Base-by-base conservation (phyloP, 441 rosid genomes). In the Gossypium schwendimanii region DNA sequence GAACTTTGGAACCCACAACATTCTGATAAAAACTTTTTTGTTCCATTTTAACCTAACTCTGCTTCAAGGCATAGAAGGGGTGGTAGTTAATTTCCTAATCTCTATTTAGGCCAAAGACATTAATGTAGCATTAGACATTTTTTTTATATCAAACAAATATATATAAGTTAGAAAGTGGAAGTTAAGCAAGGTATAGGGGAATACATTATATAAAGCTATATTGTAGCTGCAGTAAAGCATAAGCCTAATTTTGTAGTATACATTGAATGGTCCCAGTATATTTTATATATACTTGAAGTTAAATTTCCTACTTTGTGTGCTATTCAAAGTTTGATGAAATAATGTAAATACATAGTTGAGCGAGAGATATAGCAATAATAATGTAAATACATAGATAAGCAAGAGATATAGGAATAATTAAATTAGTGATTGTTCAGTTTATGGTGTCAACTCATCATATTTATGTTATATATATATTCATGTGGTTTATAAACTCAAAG, bases 131-230 rank as follows among this genome's bases (percentile, higher is more conserved):
- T 9, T 17, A 10, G 18, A 31, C 7, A 3, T 12, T 15, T 14
- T 26, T 26, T 26, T 26, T 26, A 26, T 26, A 26, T 26, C 31
- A 26, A 26, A 26, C 6, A 15, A 3, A 6, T 58, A 17, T 54
- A 31, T 33, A 17, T 33, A 15, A 15, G 45, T 36, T 33, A 36
- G 45, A 63, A 36, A 36, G 15, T 8, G 26, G 14, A 61, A 18
- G 41, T 18, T 70, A 61, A 63, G 17, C 73, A 44, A 52, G 53
- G 45, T 71, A 76, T 21, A 21, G 23, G 73, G 86, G 86, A 83
- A 77, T 80, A 84, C 81, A 78, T 71, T 64, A 76, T 72, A 75
- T 72, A 79, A 80, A 82, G 81, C 71, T 47, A 74, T 39, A 76
- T 60, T 49, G 1, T 71, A 78, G 55, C 23, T 70, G 77, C 76